Conservation (phyloP, 2,329 filamentous ascomycete species). For the Colletotrichum destructivum region DNA sequence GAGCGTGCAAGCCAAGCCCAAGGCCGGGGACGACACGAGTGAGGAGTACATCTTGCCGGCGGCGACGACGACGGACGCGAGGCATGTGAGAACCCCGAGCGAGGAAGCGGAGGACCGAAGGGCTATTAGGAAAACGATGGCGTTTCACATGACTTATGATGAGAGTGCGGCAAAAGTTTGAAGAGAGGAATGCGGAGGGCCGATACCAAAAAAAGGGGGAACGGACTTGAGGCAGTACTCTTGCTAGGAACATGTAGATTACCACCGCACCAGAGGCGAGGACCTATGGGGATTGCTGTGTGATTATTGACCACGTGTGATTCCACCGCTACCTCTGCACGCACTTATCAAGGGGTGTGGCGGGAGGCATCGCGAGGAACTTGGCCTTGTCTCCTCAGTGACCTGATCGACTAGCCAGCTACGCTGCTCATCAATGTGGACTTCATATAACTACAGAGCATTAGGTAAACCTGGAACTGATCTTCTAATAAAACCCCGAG, state of each 20-base stretch:
- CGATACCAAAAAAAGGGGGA: background rate
- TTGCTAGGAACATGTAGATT: no score
- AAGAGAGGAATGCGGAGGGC: background rate
- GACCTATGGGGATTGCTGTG: accelerated
- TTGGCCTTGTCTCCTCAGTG: background rate
- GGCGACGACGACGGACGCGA: conserved; percentile 42
- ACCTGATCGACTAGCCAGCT: background rate
- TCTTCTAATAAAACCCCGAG: no score
- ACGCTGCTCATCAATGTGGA: background rate
- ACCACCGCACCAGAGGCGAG: no score
- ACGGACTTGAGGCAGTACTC: background rate
- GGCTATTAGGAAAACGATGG: conserved; percentile 54
- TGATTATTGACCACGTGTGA: no score
- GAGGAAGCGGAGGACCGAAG: conserved; percentile 42
- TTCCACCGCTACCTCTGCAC: background rate
- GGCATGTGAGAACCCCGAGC: conserved; percentile 20
- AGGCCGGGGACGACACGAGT: conserved; percentile 48
- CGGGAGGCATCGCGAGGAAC: background rate
- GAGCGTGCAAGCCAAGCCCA: conserved; percentile 43
- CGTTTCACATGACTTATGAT: conserved; percentile 55
- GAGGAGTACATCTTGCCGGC: conserved; percentile 54
- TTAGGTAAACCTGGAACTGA: background rate
- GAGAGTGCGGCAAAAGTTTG: conserved; percentile 9
- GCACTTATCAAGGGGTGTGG: no score
- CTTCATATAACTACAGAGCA: background rate